Conservation (phyloP, 805 yeast species). For the Candida tallmaniae region DNA sequence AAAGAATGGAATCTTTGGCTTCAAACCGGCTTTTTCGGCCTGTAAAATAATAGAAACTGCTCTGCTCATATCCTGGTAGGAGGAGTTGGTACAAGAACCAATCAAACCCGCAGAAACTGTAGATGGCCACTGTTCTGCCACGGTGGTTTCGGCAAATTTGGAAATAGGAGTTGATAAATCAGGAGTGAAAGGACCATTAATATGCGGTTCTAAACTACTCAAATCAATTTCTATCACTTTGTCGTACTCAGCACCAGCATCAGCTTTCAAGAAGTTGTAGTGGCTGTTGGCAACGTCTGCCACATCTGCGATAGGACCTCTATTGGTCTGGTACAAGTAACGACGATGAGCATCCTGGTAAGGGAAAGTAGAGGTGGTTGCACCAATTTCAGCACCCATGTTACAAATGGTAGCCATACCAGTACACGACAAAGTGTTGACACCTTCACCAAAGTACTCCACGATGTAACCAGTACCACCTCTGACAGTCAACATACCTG, state of each 20-base stretch:
- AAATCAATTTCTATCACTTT: slow-evolving; percentile 87
- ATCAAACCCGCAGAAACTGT: slow-evolving; percentile 88
- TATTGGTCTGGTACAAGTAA: slow-evolving; percentile 78
- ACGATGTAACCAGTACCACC: slow-evolving; percentile 98
- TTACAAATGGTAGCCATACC: slow-evolving; percentile 99
- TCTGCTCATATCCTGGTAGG: slow-evolving; percentile 97
- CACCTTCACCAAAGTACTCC: slow-evolving; percentile 97
- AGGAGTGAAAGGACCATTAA: slow-evolving; percentile 98
- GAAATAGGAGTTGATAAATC: slow-evolving; percentile 93
- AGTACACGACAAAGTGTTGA: slow-evolving; percentile 81
- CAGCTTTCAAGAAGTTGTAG: slow-evolving; percentile 70
- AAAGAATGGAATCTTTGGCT: slow-evolving; percentile 86
- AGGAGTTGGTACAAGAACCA: slow-evolving; percentile 98
- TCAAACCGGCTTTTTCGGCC: slow-evolving; percentile 81
- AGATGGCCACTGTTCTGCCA: slow-evolving; percentile 79
- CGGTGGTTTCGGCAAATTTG: slow-evolving; percentile 67
- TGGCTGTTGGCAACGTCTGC: slow-evolving; percentile 61
- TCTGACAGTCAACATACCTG: slow-evolving; percentile 89
- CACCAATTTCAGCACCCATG: slow-evolving; percentile 99
- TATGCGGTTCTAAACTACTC: slow-evolving; percentile 84
- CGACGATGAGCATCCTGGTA: slow-evolving; percentile 76
- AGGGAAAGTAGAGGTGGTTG: slow-evolving; percentile 97
- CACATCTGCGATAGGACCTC: slow-evolving; percentile 77
- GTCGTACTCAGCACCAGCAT: slow-evolving; percentile 86
- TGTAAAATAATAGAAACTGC: slow-evolving; percentile 87